Evolutionary conservation across 2,329 filamentous ascomycete species (phyloP), one percentile per base, ranked within the genome.

Genomic region (Pseudogymnoascus sp.): DNA sequence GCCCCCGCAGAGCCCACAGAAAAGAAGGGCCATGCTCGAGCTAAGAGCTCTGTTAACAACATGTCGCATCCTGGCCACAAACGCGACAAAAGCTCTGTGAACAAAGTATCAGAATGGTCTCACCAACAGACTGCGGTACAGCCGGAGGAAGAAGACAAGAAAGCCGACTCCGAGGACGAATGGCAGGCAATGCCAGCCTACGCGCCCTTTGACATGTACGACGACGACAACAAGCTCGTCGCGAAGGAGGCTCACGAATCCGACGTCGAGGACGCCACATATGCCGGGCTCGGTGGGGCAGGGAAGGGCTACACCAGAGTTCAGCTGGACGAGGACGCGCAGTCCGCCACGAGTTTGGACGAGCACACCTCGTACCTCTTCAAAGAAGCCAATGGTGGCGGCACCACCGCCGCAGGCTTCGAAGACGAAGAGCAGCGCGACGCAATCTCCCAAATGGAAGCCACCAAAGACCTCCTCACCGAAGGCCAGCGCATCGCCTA

Each of bases 161-260:
- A 79, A 11, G 74, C 81, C 2, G 77, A 82, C 9, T 84, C 84
- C 5, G 88, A 88, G n/a, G 86, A 77, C 1, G 84, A 81, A 59
- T 99, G 94, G 94, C 91, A 97, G 76, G 83, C 85, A 2, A 99
- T 99, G 94, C 94, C 93, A 1, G 86, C 94, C 1, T 91, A 92
- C 70, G 94, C 92, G 6, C 88, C 88, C 37, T 95, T 94, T 72
- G 93, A 97, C 74, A 89, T 96, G 66, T 99, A 97, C 73, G 91
- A 99, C 71, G 94, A 99, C 69, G 87, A 96, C 72, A 89, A 96
- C 67, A 89, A 83, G 66, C 80, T 99, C 28, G 81, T 99, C 65
- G 94, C 94, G 11, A 87, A 83, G 65, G 93, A 95, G 67, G 87
- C 88, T 62, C 78, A 81, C 38, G 84, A 88, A 63, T 82, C 82